Evolutionary conservation across 129 eudicot genomes (phyloP), one percentile per base, ranked within the genome.

Genomic region (Arctium lappa): DNA sequence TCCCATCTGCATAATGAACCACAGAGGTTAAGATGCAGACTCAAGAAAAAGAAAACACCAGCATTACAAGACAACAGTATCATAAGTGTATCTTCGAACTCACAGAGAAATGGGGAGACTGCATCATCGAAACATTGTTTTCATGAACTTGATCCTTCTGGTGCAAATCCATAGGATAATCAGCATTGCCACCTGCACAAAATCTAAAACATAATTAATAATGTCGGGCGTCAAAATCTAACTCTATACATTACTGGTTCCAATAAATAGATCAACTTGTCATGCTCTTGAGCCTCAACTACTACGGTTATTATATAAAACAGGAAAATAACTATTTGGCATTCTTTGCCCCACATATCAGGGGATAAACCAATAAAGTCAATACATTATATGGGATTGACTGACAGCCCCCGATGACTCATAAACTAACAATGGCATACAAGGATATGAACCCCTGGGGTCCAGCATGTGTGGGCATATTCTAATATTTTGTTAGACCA

Each of bases 101-200:
- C 82, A 96, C 99, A 72, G 97, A 79, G 82, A 93, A 96, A 81
- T 96, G 91, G 38, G 93, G 99, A 86, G 91, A 80, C 79, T 91
- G 99, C 98, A 93, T 89, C 95, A 94, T 91, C 12, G 97, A 85
- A 56, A 87, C 86, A 72, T 85, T 74, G 75, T 74, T 89, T 50
- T 93, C 98, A 79, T 91, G 94, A 81, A 89, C 89, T 62, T 93
- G 99, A 72, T 96, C 99, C 89, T 91, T 96, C 85, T 90, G 97
- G 84, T 96, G 99, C 79, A 90, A 37, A 83, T 96, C 99, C 92
- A 96, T 90, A 3, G 87, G 81, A 86, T 89, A 93, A 84, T 96
- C 98, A 74, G 90, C 90, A 91, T 86, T 90, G 77, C 97, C 95
- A 89, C 99, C 98, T 95, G 82, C 63, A 46, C 77, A 85, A 85